Evolutionary conservation across 768 basidiomycete species (phyloP).

Genomic region (Harrya chromipes): DNA sequence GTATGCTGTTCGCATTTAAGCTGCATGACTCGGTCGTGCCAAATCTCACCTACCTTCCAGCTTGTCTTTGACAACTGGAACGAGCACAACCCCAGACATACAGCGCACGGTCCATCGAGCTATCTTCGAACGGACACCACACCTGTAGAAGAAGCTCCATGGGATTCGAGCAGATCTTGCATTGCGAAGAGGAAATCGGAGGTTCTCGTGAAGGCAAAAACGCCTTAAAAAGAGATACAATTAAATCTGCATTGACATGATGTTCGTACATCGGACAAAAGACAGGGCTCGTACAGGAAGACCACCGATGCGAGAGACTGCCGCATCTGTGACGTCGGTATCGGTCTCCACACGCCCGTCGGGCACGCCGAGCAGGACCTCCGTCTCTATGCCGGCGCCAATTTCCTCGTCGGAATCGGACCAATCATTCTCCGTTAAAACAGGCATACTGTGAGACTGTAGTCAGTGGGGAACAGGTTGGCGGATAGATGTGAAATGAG

Average conservation of each 20-base stretch:
- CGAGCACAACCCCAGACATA: conserved; percentile 84
- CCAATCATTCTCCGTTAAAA: conserved; percentile 56
- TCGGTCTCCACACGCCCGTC: conserved; percentile 63
- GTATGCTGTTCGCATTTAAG: conserved; percentile 47
- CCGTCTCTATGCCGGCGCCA: conserved; percentile 56
- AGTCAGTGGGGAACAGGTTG: conserved; percentile 3
- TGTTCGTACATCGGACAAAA: conserved; percentile 45
- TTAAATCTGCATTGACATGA: conserved; percentile 42
- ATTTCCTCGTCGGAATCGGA: conserved; percentile 78
- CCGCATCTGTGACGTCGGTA: conserved; percentile 65
- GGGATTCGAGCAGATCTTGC: conserved; percentile 65
- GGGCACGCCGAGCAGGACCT: conserved; percentile 76
- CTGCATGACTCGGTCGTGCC: conserved; percentile 3
- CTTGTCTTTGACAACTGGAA: conserved; percentile 66
- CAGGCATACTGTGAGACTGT: conserved; percentile 36
- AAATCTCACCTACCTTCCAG: conserved; percentile 62
- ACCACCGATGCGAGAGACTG: conserved; percentile 88
- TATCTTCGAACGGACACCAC: conserved; percentile 88
- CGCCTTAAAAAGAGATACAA: conserved; percentile 58
- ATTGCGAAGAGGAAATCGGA: conserved; percentile 58
- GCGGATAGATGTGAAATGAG: conserved; percentile 10
- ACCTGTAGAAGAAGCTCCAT: conserved; percentile 86
- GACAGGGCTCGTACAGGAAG: conserved; percentile 70
- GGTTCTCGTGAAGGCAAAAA: conserved; percentile 67
- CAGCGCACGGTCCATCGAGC: conserved; percentile 78